Evolutionary conservation across 2,329 filamentous ascomycete species (phyloP).

Genomic region (Microsporum canis): DNA sequence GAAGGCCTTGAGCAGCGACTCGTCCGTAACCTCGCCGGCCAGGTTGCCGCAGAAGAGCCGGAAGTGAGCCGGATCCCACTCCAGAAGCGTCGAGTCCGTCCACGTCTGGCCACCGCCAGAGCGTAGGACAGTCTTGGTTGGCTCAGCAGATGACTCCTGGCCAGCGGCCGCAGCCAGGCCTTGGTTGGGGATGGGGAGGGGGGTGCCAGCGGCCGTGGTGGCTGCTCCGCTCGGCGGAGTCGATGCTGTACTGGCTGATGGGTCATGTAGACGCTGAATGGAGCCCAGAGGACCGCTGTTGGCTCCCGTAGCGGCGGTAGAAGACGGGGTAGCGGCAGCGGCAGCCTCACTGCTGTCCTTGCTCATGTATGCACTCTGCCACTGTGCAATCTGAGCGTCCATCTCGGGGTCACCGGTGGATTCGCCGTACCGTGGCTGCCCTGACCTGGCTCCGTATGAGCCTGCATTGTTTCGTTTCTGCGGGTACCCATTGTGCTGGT

Average conservation of each 20-base stretch:
- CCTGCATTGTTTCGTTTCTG: slow-evolving; percentile 16
- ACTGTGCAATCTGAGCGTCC: slow-evolving; percentile 85
- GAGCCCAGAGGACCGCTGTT: slow-evolving; percentile 36
- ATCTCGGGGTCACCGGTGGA: slow-evolving; percentile 58
- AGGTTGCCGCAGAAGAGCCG: slow-evolving; percentile 94
- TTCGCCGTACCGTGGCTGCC: slow-evolving; percentile 21
- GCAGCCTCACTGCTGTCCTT: slow-evolving; percentile 39
- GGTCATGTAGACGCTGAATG: slow-evolving; percentile 21
- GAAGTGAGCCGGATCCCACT: slow-evolving; percentile 92
- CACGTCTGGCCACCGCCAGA: slow-evolving; percentile 85
- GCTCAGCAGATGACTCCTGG: slow-evolving; percentile 28
- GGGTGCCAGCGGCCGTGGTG: slow-evolving; percentile 34
- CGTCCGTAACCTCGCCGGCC: slow-evolving; percentile 93
- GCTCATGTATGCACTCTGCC: slow-evolving; percentile 77
- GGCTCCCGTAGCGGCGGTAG: slow-evolving; percentile 32
- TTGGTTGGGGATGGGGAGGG: slow-evolving; percentile 22
- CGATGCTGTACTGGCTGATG: slow-evolving; percentile 11
- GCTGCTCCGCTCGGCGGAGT: slow-evolving; percentile 22
- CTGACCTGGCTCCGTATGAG: slow-evolving; percentile 15
- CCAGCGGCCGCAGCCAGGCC: slow-evolving; percentile 32
- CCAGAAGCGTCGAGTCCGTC: slow-evolving; percentile 76
- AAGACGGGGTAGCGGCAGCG: slow-evolving; percentile 24
- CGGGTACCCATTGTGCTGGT: slow-evolving; percentile 26
- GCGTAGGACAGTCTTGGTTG: slow-evolving; percentile 73
- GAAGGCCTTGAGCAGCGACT: slow-evolving; percentile 89